These are phyloP conservation scores for Schizophyllum commune DNA, from an alignment of 1,284 basidiomycete species.

Conservation along the genomic window DNA sequence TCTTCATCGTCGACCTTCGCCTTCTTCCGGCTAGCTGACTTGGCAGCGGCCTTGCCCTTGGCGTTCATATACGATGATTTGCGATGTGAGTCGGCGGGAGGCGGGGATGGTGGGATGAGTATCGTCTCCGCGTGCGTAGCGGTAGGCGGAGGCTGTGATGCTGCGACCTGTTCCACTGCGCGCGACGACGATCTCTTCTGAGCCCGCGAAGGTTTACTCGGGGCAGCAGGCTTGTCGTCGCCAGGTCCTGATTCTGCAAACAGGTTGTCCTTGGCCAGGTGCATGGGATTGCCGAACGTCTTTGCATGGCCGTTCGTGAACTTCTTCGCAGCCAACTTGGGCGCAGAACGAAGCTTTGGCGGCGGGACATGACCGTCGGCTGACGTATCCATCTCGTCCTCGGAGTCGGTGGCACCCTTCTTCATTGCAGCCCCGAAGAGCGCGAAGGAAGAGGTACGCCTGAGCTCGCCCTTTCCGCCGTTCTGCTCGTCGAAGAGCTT, in stretches of 20 bases:
- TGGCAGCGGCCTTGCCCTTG: conserved; percentile 16
- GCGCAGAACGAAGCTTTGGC: neutral
- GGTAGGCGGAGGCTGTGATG: neutral
- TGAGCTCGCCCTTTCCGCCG: neutral
- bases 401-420: neutral
- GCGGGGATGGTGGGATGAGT: conserved; percentile 61
- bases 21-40: conserved; percentile 17
- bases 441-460: neutral
- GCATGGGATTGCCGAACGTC: neutral
- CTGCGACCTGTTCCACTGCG: conserved; percentile 12
- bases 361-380: neutral
- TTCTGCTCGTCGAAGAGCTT: conserved; percentile 44
- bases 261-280: conserved; percentile 2
- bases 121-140: conserved; percentile 7
- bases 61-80: conserved; percentile 16
- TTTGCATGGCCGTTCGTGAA: neutral
- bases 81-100: conserved; percentile 20
- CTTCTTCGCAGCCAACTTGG: neutral
- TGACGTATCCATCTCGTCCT: neutral
- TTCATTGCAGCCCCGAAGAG: neutral
- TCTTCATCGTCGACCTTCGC: conserved; percentile 18
- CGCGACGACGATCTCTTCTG: neutral
- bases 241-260: conserved; percentile 1
- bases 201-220: neutral
- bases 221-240: neutral